Conservation (phyloP, 306 rosid genomes). For the Canavalia gladiata region DNA sequence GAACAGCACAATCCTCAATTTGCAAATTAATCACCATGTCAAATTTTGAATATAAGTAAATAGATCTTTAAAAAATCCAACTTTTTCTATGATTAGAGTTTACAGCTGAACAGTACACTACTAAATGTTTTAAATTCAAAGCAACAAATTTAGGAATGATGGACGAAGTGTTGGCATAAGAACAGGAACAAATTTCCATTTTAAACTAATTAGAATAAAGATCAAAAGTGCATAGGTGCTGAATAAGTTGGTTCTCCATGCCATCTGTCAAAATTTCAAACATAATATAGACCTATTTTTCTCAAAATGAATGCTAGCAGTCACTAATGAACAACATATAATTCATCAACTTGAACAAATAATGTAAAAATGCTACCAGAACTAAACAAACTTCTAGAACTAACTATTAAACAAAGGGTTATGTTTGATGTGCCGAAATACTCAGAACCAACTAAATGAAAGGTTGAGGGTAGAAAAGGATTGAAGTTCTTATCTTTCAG, state of each 20-base stretch:
- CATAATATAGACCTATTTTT: slow-evolving; percentile 8
- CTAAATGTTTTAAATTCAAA: slow-evolving; percentile 7
- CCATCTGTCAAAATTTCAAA: slow-evolving; percentile 30
- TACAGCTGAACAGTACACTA: slow-evolving; percentile 16
- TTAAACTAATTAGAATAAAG: slow-evolving; percentile 35
- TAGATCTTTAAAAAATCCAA: slow-evolving; percentile 17
- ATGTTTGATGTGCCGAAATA: slow-evolving; percentile 17
- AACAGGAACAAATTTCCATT: slow-evolving; percentile 30
- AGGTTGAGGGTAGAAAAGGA: not conserved
- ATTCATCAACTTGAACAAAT: slow-evolving; percentile 18
- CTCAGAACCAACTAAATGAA: not conserved
- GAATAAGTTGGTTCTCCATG: slow-evolving; percentile 19
- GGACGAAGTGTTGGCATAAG: not conserved
- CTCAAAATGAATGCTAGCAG: slow-evolving; percentile 19
- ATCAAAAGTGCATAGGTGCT: slow-evolving; percentile 31
- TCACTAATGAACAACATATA: slow-evolving; percentile 26
- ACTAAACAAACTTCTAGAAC: slow-evolving; percentile 22
- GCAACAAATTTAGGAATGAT: slow-evolving; percentile 30
- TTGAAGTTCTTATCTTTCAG: slow-evolving; percentile 4
- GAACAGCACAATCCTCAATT: not conserved
- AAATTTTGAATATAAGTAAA: slow-evolving; percentile 33
- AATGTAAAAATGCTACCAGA: slow-evolving; percentile 13
- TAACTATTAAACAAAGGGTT: slow-evolving; percentile 10
- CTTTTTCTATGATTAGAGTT: slow-evolving; percentile 23
- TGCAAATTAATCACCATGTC: slow-evolving; percentile 6